phyloP scores from a whole-genome alignment of 2,329 filamentous ascomycete genomes.

The Cordyceps cicadae region DNA sequence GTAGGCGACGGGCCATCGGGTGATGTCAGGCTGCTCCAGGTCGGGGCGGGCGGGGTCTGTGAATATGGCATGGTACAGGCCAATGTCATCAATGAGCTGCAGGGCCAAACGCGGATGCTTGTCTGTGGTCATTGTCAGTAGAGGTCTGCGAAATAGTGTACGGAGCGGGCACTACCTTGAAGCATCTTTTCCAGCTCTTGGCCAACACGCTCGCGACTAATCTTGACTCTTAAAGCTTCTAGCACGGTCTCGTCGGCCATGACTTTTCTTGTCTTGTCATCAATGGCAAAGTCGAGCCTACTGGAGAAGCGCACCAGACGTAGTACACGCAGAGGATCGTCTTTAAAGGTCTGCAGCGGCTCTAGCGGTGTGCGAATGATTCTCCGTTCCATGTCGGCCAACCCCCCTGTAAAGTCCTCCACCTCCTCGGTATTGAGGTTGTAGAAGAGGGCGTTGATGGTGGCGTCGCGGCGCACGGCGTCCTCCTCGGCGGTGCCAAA shows the following conservation, averaged over 20 bases:
- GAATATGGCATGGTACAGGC: constrained; percentile 66
- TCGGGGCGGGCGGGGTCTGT: constrained; percentile 53
- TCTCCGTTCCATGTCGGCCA: constrained; percentile 62
- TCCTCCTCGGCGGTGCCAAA: constrained; percentile 91
- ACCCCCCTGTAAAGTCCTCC: constrained; percentile 78
- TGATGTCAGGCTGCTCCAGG: constrained; percentile 47
- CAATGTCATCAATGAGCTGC: constrained; percentile 56
- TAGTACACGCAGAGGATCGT: constrained; percentile 82
- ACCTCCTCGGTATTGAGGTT: constrained; percentile 72
- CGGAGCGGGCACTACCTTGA: constrained; percentile 40
- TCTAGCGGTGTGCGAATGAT: constrained; percentile 80
- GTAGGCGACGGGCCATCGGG: constrained; percentile 57
- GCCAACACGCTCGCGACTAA: constrained; percentile 83
- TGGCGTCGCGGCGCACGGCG: constrained; percentile 80
- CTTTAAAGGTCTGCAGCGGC: constrained; percentile 85
- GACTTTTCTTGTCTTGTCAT: constrained; percentile 54
- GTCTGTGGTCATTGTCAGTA: constrained; percentile 26
- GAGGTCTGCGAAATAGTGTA: not conserved
- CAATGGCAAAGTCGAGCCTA: constrained; percentile 71
- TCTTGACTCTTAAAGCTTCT: constrained; percentile 72
- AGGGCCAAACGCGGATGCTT: constrained; percentile 54
- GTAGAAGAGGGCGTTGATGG: constrained; percentile 92
- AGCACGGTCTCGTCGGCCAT: constrained; percentile 79
- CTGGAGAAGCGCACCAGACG: constrained; percentile 86
- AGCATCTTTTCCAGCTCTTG: constrained; percentile 89